These are phyloP conservation scores for Trichophyton mentagrophytes DNA, from an alignment of 2,329 filamentous ascomycete genomes.

Conservation along the genomic window DNA sequence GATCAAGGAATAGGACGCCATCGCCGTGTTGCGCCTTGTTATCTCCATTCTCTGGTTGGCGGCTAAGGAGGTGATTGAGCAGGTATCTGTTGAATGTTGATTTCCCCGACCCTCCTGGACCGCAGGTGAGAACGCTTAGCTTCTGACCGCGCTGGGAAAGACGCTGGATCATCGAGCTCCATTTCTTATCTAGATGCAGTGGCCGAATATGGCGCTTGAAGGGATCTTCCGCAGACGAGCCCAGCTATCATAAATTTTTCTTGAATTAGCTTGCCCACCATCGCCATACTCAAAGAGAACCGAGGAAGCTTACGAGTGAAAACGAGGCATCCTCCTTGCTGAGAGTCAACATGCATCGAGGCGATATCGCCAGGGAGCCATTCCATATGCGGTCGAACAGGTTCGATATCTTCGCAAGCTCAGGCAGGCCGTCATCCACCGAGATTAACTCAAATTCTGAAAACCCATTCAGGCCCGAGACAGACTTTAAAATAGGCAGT, in stretches of 20 bases:
- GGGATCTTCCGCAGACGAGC: slow-evolving; percentile 31
- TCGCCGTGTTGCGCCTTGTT: slow-evolving; percentile 22
- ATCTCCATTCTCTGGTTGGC: slow-evolving; percentile 21
- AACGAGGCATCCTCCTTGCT: slow-evolving; percentile 22
- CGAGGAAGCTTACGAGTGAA: slow-evolving; percentile 26
- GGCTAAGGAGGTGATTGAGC: slow-evolving; percentile 41
- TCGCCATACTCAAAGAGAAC: neutral
- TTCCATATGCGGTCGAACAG: slow-evolving; percentile 44
- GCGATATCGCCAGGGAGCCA: slow-evolving; percentile 9
- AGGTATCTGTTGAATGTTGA: slow-evolving; percentile 47
- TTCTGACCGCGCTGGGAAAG: slow-evolving; percentile 29
- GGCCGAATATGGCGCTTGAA: slow-evolving; percentile 31
- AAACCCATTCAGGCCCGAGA: slow-evolving; percentile 29
- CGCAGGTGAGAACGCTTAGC: slow-evolving; percentile 39
- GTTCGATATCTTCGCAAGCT: slow-evolving; percentile 37
- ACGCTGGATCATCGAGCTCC: slow-evolving; percentile 33
- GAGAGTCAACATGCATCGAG: neutral
- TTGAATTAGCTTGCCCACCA: neutral
- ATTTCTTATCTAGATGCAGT: slow-evolving; percentile 33
- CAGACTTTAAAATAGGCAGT: slow-evolving; percentile 40
- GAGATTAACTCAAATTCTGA: slow-evolving; percentile 40
- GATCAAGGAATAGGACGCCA: slow-evolving; percentile 43
- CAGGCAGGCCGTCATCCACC: slow-evolving; percentile 32
- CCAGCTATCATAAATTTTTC: slow-evolving; percentile 20
- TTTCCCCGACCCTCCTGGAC: slow-evolving; percentile 46